Evolutionary conservation across 192 early-diverging fungal genomes (phyloP).

Genomic region (Podila minutissima): DNA sequence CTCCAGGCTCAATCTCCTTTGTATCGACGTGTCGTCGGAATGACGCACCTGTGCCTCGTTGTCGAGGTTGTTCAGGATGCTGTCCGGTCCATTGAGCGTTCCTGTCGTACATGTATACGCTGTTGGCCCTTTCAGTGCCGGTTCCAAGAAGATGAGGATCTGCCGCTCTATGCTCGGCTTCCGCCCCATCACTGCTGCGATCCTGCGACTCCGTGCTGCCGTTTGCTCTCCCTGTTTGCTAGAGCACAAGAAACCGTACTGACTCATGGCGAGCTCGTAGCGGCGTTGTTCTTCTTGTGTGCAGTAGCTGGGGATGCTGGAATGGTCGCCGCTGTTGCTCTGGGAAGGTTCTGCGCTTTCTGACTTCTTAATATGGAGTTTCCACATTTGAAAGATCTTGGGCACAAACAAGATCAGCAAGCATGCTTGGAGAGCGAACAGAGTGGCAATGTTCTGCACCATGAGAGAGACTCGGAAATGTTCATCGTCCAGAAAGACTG

Average conservation of each 20-base stretch:
- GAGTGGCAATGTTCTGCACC: not conserved
- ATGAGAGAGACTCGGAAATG: slow-evolving; percentile 1
- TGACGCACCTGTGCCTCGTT: too few species aligned
- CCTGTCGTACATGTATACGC: not conserved
- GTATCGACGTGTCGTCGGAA: too few species aligned
- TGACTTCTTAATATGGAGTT: not conserved
- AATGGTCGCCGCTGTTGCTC: too few species aligned
- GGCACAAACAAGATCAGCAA: not conserved
- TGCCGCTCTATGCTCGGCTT: not conserved
- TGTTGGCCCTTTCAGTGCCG: not conserved
- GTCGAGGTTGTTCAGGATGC: too few species aligned
- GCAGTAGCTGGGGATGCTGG: too few species aligned
- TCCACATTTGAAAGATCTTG: not conserved
- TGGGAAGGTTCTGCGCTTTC: not conserved
- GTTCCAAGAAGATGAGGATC: not conserved
- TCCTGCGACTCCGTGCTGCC: not conserved
- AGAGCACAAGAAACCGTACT: not conserved
- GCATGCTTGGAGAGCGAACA: not conserved
- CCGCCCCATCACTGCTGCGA: not conserved
- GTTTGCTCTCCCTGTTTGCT: not conserved
- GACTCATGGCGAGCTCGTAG: not conserved
- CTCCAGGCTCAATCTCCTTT: too few species aligned
- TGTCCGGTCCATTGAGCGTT: not conserved
- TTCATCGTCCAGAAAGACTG: not conserved
- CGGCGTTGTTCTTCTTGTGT: not conserved